A percentile compares a stretch with the other conserved stretches of the same genome.
Conservation (phyloP, 371 early-diverging fungal genomes). For the Mortierella sp. region DNA sequence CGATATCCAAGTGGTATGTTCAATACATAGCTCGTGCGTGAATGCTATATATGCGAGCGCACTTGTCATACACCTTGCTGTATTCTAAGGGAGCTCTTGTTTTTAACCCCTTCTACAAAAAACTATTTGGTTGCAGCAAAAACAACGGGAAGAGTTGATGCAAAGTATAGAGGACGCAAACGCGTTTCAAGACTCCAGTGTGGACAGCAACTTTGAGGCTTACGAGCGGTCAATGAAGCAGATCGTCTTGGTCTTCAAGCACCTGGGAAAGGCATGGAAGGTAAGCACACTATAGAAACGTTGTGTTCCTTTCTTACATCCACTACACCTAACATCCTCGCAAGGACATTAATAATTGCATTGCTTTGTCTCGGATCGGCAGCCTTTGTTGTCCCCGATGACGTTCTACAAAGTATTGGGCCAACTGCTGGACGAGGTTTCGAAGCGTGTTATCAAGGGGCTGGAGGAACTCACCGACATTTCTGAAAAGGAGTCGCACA, state of each 20-base stretch:
- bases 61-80: background rate
- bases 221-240: slow-evolving; percentile 67
- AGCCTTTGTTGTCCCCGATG: slow-evolving; percentile 60
- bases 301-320: background rate
- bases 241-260: slow-evolving; percentile 63
- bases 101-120: background rate
- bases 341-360: background rate
- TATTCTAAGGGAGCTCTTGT: background rate
- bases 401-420: slow-evolving; percentile 61
- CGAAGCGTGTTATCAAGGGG: slow-evolving; percentile 66
- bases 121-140: slow-evolving; percentile 50
- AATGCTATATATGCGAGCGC: background rate
- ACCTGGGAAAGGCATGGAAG: slow-evolving; percentile 63
- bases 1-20: slow-evolving; percentile 60
- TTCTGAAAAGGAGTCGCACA: slow-evolving; percentile 77
- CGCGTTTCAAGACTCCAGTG: slow-evolving; percentile 68
- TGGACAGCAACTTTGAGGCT: slow-evolving; percentile 60
- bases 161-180: slow-evolving; percentile 62
- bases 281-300: slow-evolving; percentile 31
- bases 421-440: slow-evolving; percentile 62
- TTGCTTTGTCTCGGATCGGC: background rate
- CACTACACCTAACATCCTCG: background rate
- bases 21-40: background rate
- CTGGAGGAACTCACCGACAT: slow-evolving; percentile 74
- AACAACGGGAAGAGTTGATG: slow-evolving; percentile 61